These are phyloP conservation scores for Tolypocladium tropicale DNA, from an alignment of 2,329 filamentous ascomycete species.

Conservation along the genomic window DNA sequence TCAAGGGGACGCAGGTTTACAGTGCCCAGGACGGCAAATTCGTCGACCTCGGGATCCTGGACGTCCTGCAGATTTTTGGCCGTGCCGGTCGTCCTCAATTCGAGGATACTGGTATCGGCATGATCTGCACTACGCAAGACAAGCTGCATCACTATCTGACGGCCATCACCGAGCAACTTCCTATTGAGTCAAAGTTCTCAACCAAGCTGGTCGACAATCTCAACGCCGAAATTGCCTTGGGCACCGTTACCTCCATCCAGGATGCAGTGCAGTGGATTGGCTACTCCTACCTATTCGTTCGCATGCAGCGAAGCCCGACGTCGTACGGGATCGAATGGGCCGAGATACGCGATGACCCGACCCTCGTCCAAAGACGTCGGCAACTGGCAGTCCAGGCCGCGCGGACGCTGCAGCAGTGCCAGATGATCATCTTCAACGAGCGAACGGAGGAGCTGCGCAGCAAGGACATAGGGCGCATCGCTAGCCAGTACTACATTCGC, in stretches of 20 bases:
- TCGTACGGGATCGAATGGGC: conserved; percentile 93
- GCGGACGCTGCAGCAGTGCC: conserved; percentile 74
- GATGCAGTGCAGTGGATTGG: conserved; percentile 97
- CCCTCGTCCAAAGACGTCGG: conserved; percentile 73
- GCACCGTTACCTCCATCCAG: conserved; percentile 86
- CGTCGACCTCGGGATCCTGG: conserved; percentile 88
- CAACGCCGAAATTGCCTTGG: conserved; percentile 87
- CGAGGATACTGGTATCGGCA: conserved; percentile 93
- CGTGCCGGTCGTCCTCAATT: conserved; percentile 96
- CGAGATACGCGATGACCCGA: conserved; percentile 80
- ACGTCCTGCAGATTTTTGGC: conserved; percentile 96
- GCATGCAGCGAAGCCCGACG: conserved; percentile 86
- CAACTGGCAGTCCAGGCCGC: conserved; percentile 85
- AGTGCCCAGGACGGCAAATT: conserved; percentile 95
- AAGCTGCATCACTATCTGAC: conserved; percentile 84
- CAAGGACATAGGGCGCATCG: conserved; percentile 93
- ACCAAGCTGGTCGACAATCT: conserved; percentile 90
- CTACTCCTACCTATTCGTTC: conserved; percentile 94
- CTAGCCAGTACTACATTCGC: conserved; percentile 92
- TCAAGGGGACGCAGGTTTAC: conserved; percentile 97
- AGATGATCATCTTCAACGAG: conserved; percentile 99
- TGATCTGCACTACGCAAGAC: conserved; percentile 95
- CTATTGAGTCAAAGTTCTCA: conserved; percentile 95
- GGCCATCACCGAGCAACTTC: conserved; percentile 89
- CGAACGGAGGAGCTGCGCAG: conserved; percentile 82